A percentile compares a stretch with the other conserved stretches of the same genome.
Evolutionary conservation across 2,329 filamentous ascomycete genomes (phyloP).

Genomic region (Sordariomycetes sp.): DNA sequence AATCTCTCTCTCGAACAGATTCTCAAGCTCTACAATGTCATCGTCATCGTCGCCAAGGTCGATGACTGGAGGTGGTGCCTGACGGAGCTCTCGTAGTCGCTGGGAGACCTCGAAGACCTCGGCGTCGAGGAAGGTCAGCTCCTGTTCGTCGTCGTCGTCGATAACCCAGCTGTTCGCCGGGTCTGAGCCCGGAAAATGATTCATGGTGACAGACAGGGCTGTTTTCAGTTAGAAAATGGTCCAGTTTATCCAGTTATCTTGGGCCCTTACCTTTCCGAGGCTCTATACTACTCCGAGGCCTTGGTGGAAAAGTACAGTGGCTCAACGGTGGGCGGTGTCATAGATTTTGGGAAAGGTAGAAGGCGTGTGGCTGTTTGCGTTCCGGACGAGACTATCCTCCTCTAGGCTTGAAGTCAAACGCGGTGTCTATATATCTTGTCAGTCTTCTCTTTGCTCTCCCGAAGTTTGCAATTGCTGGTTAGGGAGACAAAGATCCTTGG

Average conservation of each 20-base stretch:
- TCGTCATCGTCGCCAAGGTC: conserved; percentile 9
- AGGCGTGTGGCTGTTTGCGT: no score
- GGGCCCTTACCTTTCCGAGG: no score
- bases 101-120: background rate
- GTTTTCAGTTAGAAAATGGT: background rate
- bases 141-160: conserved; percentile 3
- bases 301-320: no score
- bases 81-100: background rate
- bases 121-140: background rate
- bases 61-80: background rate
- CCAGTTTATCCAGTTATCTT: background rate
- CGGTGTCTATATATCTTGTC: no score
- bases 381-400: no score
- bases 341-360: no score
- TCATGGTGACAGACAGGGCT: background rate
- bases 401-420: no score
- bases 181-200: background rate
- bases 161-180: conserved; percentile 1
- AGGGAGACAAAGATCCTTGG: background rate
- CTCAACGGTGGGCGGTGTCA: no score
- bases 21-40: conserved; percentile 3
- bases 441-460: no score
- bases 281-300: no score
- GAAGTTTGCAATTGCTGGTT: no score
- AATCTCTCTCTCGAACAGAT: conserved; percentile 2